Evolutionary conservation across 129 eudicot species (phyloP), one percentile per base, ranked within the genome.

Genomic region (Flaveria bidentis): DNA sequence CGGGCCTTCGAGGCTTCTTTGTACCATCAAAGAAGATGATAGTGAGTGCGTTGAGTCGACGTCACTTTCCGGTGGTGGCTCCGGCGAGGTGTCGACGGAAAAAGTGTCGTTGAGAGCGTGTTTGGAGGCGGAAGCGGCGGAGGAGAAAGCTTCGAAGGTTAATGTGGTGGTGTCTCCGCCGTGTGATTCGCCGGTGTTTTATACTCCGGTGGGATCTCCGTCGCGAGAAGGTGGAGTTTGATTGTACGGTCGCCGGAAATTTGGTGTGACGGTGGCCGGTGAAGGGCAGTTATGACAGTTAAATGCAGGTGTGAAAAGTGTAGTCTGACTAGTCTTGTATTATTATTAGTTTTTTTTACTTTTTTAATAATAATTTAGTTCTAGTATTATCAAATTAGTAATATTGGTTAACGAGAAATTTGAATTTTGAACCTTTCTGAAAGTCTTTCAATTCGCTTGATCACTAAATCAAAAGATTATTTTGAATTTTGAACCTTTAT

Each of bases 21-120:
- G 87, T 60, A 88, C 97, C 2, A 85, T 91, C 8, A 88, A 86
- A 52, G 97, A 88, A 65, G 97, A 91, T 23, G 94, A 88, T 2
- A 84, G 60, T 36, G 96, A 88, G 39, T 89, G 83, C 13, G n/a
- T 67, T 11, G 94, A 81, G 23, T 81, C 86, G 45, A 20, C 80
- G 55, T 74, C 78, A 3, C 8, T 56, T 22, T 55, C 76, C 44
- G 7, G 18, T 2, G 26, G 18, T 55, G 61, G 61, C 67, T 58
- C 78, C 6, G n/a, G 26, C 49, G 67, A 57, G 53, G 45, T 57
- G 13, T 42, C 17, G n/a, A 67, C 39, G 51, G 26, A 0, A 10
- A 63, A 76, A 50, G 80, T 77, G 57, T 73, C 78, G 8, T 86
- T 86, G 78, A 74, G 78, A 58, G 77, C 76, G 18, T 78, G 71